Percentiles rank a stretch among this genome's conserved stretches.
Evolutionary conservation across 2,329 filamentous ascomycete species (phyloP).

Genomic region (Huntiella bhutanensis): DNA sequence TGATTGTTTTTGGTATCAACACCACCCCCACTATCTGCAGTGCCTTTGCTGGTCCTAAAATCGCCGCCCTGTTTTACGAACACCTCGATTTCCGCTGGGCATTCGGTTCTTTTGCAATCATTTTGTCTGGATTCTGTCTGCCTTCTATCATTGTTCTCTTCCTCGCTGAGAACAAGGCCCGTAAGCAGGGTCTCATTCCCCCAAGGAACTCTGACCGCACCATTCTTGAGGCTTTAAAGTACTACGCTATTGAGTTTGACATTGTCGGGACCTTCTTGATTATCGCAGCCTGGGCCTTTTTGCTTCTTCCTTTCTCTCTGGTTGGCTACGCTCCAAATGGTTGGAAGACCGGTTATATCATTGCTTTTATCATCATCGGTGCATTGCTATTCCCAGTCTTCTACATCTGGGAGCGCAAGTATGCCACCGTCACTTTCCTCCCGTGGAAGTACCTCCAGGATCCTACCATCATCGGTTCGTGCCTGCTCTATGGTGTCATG

Average conservation of each 20-base stretch:
- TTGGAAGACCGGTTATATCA: slow-evolving; percentile 26
- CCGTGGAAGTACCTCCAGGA: slow-evolving; percentile 31
- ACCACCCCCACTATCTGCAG: slow-evolving; percentile 25
- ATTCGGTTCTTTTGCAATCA: slow-evolving; percentile 45
- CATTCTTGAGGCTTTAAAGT: slow-evolving; percentile 25
- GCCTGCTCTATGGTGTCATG: slow-evolving; percentile 22
- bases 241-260: slow-evolving; percentile 42
- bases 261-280: slow-evolving; percentile 32
- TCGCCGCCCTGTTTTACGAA: slow-evolving; percentile 22
- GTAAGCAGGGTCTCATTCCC: slow-evolving; percentile 27
- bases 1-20: slow-evolving; percentile 25
- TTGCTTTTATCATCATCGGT: slow-evolving; percentile 32
- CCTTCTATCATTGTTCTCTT: slow-evolving; percentile 21
- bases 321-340: slow-evolving; percentile 18
- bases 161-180: slow-evolving; percentile 26
- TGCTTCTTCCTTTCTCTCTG: slow-evolving; percentile 33
- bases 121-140: slow-evolving; percentile 30
- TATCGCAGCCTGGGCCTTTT: slow-evolving; percentile 30
- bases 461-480: slow-evolving; percentile 28
- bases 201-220: slow-evolving; percentile 26
- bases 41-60: slow-evolving; percentile 25
- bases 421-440: slow-evolving; percentile 38
- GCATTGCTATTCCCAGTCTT: slow-evolving; percentile 28
- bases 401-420: slow-evolving; percentile 35
- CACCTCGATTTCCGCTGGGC: slow-evolving; percentile 26